Evolutionary conservation across 257 asterid genomes (phyloP).

Genomic region (Solanum microdontum): DNA sequence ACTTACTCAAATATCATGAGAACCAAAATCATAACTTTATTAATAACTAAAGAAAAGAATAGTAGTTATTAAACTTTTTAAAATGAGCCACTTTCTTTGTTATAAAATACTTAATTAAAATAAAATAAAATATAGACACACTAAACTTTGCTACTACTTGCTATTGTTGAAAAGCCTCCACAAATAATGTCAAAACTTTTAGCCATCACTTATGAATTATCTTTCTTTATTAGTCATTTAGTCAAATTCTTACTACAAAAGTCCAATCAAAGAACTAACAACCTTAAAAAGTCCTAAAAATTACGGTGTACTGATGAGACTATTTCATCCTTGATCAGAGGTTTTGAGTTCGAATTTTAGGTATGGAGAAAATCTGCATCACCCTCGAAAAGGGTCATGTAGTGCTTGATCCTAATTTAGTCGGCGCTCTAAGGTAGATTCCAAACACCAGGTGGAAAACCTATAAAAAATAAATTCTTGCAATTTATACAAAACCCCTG

Average conservation of each 20-base stretch:
- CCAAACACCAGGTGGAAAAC: neutral
- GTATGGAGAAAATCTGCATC: accelerated
- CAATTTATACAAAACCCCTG: neutral
- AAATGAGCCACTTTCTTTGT: neutral
- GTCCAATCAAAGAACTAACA: neutral
- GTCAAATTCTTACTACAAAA: neutral
- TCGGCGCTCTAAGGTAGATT: neutral
- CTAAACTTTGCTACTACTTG: neutral
- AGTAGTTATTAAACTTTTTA: neutral
- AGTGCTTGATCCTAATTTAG: too few relatives aligned
- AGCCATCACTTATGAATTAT: neutral
- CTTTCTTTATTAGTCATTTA: neutral
- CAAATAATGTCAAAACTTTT: neutral
- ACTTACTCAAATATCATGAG: neutral
- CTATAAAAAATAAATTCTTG: neutral
- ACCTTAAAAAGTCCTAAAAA: neutral
- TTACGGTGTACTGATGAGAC: accelerated
- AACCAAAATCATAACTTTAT: neutral
- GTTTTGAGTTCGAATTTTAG: accelerated
- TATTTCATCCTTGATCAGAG: too few relatives aligned
- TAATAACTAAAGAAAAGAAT: neutral
- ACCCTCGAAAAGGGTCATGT: neutral
- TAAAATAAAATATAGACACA: neutral
- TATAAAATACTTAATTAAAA: neutral
- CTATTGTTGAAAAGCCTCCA: neutral